These are phyloP conservation scores for Clonostachys chloroleuca DNA, from an alignment of 2,329 filamentous ascomycete species.

Conservation along the genomic window DNA sequence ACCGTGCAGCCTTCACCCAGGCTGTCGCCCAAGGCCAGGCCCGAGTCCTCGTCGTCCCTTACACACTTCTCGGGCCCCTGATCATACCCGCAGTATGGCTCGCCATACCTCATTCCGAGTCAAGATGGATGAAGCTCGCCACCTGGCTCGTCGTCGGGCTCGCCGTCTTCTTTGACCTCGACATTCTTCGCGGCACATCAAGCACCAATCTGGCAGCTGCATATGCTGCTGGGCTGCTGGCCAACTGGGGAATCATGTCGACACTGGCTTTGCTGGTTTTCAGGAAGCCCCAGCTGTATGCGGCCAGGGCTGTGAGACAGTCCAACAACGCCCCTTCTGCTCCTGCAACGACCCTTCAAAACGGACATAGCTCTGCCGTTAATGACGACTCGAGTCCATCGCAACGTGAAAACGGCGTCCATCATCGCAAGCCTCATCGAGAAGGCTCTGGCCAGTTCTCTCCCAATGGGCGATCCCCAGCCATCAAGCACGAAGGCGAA, in stretches of 20 bases:
- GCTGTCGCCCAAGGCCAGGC: slow-evolving; percentile 29
- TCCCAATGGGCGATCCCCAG: neutral
- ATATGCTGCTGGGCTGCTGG: slow-evolving; percentile 45
- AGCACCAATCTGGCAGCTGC: slow-evolving; percentile 46
- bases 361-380: neutral
- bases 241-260: slow-evolving; percentile 46
- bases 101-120: slow-evolving; percentile 45
- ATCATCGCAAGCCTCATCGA: neutral
- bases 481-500: slow-evolving; percentile 12
- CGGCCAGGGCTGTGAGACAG: slow-evolving; percentile 41
- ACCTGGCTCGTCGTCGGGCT: slow-evolving; percentile 42
- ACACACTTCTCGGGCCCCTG: slow-evolving; percentile 39
- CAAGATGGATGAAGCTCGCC: slow-evolving; percentile 43
- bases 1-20: slow-evolving; percentile 28
- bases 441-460: neutral
- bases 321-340: too few species aligned
- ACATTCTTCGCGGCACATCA: slow-evolving; percentile 33
- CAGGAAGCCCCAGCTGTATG: slow-evolving; percentile 51
- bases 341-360: neutral
- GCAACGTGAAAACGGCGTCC: neutral
- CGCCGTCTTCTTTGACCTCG: slow-evolving; percentile 35
- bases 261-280: slow-evolving; percentile 45
- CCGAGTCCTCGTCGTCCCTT: slow-evolving; percentile 47
- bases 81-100: slow-evolving; percentile 51
- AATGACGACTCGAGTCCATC: neutral